Evolutionary conservation across 768 basidiomycete genomes (phyloP), one percentile per base, ranked within the genome.

Genomic region (Cystobasidium ongulense): DNA sequence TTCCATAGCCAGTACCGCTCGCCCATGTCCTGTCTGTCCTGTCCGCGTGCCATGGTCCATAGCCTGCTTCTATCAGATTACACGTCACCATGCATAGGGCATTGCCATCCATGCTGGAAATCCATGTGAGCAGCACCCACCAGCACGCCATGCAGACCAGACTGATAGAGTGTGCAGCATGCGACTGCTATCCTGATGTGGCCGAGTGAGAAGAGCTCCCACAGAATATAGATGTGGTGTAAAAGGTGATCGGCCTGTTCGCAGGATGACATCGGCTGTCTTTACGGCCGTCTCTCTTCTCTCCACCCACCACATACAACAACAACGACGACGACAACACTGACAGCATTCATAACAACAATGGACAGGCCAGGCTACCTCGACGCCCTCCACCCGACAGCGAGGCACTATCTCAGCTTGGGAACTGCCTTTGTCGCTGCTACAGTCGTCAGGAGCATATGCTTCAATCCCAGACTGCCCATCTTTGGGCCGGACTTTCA

Each of bases 231-330:
- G n/a, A n/a, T 29, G 61, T 68, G 67, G 31, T 64, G 71, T 72
- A 76, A 77, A 27, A 70, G 72, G 13, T 77, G 76, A 63, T 78
- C 77, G n/a, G 73, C 74, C 53, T 77, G 77, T 66, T 76, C 74
- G 75, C 77, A 78, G 3, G 72, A 84, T 80, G 77, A 84, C 83
- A 7, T 81, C 76, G 80, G 81, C 74, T 82, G 82, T 75, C 83
- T 79, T 82, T 81, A 84, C 8, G 83, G 78, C 78, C 83, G 83
- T 76, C 83, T 83, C 77, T 83, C 80, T 74, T 83, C 80, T 64
- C 79, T 77, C 43, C 82, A 81, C 78, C 82, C 82, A 77, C 81
- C 81, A 76, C 81, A 53, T 59, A 10, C 33, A 29, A 35, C 57
- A 27, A 38, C 36, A 38, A 36, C 57, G 25, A 25, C 57, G 25